phyloP scores from a whole-genome alignment of 495 filamentous ascomycete species.

The Penicillium ucsense region DNA sequence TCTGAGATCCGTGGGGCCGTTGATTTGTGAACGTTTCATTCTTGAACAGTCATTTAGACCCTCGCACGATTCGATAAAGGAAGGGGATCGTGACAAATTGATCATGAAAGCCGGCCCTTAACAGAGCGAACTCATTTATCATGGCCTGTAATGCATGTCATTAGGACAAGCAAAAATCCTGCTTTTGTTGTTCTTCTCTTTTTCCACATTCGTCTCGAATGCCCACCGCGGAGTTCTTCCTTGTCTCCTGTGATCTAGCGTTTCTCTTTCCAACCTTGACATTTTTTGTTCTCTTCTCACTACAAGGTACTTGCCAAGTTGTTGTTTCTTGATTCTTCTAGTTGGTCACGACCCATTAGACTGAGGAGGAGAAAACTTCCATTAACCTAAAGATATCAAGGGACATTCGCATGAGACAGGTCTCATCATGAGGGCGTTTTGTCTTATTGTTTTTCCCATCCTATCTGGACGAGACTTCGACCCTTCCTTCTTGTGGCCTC shows the following conservation, averaged over 20 bases:
- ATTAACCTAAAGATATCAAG: too few species aligned
- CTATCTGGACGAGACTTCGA: too few species aligned
- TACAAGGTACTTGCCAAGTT: neutral
- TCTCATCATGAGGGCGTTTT: too few species aligned
- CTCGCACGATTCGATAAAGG: too few species aligned
- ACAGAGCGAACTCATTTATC: too few species aligned
- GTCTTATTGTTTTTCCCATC: too few species aligned
- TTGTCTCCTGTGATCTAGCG: slow-evolving; percentile 3
- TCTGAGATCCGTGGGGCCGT: slow-evolving; percentile 13
- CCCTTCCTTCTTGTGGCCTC: too few species aligned
- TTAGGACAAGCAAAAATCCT: neutral
- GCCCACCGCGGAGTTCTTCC: neutral
- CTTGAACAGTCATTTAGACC: too few species aligned
- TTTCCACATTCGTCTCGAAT: neutral
- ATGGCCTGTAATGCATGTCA: too few species aligned
- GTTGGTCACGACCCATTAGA: slow-evolving; percentile 6
- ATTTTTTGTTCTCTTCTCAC: neutral
- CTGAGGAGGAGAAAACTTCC: slow-evolving; percentile 7
- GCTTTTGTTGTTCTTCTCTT: neutral
- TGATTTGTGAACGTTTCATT: too few species aligned
- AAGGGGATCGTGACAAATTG: too few species aligned
- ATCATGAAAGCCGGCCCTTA: neutral
- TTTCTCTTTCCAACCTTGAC: neutral
- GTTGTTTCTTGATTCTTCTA: neutral
- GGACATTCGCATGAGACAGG: too few species aligned